Evolutionary conservation across 345 rosid genomes (phyloP), one percentile per base, ranked within the genome.

Genomic region (Clarkia xantiana): DNA sequence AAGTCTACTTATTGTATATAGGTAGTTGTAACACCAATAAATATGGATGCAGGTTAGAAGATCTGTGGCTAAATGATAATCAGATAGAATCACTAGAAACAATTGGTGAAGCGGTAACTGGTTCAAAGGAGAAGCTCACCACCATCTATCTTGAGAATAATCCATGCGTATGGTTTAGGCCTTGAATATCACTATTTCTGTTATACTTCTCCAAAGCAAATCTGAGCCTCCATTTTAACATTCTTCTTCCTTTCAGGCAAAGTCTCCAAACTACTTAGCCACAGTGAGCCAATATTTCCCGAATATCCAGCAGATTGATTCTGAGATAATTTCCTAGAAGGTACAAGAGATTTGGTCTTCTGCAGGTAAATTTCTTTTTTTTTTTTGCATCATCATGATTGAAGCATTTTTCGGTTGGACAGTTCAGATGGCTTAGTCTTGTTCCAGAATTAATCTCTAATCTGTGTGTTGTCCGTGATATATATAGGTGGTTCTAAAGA

Each of bases 11-110:
- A 14, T 23, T 13, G 0, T 22, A 23, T 5, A n/a, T 25, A 11
- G 0, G 11, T 14, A 38, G 14, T 48, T 18, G 16, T 48, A 48
- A 4, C 14, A 38, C 23, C 15, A 22, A 48, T 48, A 5, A 18
- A 4, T 29, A 14, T 39, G n/a, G n/a, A n/a, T 68, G 53, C 72
- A 84, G 99, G 74, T 64, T 93, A 69, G 95, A 93, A 63, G 96
- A 87, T 64, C 66, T 82, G 47, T 86, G 97, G 97, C 90, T 90
- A 43, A 90, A 82, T 60, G 95, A 90, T 71, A 86, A 86, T 73
- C 84, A 77, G 67, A 79, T 90, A 69, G 86, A 76, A 59, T 75
- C 94, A 45, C 82, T 89, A 49, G 84, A 78, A 56, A 62, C 62
- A 56, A 58, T 85, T 57, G 76, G 71, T 36, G 80, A 80, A 67